Percentiles rank a stretch among this genome's conserved stretches.
phyloP scores from a whole-genome alignment of 495 filamentous ascomycete genomes.

The Hypoxylon trugodes region DNA sequence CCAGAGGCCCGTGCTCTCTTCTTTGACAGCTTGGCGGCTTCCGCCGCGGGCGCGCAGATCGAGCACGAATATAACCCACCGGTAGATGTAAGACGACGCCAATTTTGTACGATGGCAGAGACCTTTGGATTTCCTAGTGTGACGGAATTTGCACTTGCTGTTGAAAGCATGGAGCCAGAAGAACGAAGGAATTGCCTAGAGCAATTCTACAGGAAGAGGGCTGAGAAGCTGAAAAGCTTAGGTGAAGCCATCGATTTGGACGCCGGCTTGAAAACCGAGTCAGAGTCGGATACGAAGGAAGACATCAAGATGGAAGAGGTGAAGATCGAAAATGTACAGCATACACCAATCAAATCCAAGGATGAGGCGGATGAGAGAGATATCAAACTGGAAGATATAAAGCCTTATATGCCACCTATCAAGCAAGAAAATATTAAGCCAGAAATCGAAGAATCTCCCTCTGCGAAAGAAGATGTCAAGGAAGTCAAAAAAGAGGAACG shows the following conservation, averaged over 20 bases:
- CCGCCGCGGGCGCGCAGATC: slow-evolving; percentile 42
- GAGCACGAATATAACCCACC: slow-evolving; percentile 80
- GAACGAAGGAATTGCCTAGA: slow-evolving; percentile 82
- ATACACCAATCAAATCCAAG: neutral
- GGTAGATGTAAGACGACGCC: slow-evolving; percentile 74
- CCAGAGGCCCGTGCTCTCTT: slow-evolving; percentile 48
- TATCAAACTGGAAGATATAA: slow-evolving; percentile 17
- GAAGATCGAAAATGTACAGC: slow-evolving; percentile 4
- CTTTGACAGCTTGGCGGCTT: slow-evolving; percentile 42
- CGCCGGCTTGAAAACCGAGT: slow-evolving; percentile 9
- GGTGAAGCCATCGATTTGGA: slow-evolving; percentile 13
- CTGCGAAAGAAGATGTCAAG: neutral
- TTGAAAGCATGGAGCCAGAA: slow-evolving; percentile 92
- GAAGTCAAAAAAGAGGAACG: slow-evolving; percentile 10
- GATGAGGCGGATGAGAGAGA: neutral
- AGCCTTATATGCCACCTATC: slow-evolving; percentile 6
- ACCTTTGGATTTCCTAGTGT: slow-evolving; percentile 78
- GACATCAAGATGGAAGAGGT: slow-evolving; percentile 14
- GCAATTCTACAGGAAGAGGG: slow-evolving; percentile 72
- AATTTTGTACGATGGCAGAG: slow-evolving; percentile 90
- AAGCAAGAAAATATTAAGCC: neutral
- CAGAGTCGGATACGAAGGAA: slow-evolving; percentile 9
- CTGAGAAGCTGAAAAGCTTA: slow-evolving; percentile 46
- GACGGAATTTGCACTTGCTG: slow-evolving; percentile 89
- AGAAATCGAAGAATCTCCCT: neutral